phyloP scores from a whole-genome alignment of 768 basidiomycete genomes.

The Leccinum ochraceum region DNA sequence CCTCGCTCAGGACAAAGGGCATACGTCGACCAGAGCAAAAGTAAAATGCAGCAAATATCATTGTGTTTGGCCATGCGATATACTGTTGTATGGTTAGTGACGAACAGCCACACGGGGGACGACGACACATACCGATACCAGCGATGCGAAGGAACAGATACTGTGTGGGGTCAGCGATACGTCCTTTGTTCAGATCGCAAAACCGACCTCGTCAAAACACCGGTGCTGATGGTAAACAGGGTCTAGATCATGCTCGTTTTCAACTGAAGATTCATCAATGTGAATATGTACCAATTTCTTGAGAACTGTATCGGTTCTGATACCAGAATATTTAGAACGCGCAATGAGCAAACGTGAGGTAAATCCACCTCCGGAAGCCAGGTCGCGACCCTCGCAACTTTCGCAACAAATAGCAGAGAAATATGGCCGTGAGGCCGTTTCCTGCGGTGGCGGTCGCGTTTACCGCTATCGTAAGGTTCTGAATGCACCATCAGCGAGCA shows the following conservation, averaged over 20 bases:
- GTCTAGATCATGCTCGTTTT: constrained; percentile 35
- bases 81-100: constrained; percentile 38
- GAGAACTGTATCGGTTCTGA: constrained; percentile 50
- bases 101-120: not conserved
- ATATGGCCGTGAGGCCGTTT: constrained; percentile 50
- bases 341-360: not conserved
- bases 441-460: constrained; percentile 50
- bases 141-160: constrained; percentile 54
- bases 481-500: not conserved
- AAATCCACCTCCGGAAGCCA: constrained; percentile 45
- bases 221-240: constrained; percentile 51
- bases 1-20: constrained; percentile 22
- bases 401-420: constrained; percentile 49
- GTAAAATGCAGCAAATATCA: constrained; percentile 61
- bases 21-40: constrained; percentile 59
- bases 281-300: constrained; percentile 37
- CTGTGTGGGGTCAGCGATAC: constrained; percentile 25
- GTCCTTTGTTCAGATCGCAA: not conserved
- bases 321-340: not conserved
- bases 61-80: constrained; percentile 44
- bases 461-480: constrained; percentile 47
- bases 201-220: constrained; percentile 34
- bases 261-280: not conserved
- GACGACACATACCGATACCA: constrained; percentile 43
- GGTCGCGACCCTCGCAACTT: constrained; percentile 39